These are phyloP conservation scores for Kwoniella botswanensis DNA, from an alignment of 768 basidiomycete genomes.

Conservation along the genomic window DNA sequence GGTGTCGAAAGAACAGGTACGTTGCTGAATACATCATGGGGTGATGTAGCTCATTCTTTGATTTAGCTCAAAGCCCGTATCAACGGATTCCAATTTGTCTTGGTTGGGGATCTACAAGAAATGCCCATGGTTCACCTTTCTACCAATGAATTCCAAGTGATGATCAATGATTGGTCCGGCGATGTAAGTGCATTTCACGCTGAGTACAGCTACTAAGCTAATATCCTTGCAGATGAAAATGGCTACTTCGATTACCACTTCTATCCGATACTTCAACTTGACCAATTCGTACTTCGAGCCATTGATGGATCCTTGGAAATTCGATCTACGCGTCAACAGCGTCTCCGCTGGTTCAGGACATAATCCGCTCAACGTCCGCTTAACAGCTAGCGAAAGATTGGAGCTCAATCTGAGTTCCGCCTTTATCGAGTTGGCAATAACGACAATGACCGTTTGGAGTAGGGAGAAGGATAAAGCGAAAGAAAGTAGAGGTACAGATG, in stretches of 20 bases:
- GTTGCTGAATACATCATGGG: conserved; percentile 25
- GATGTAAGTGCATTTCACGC: conserved; percentile 64
- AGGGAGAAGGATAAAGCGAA: conserved; percentile 74
- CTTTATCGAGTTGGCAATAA: conserved; percentile 82
- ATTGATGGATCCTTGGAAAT: conserved; percentile 93
- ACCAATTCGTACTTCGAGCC: conserved; percentile 99
- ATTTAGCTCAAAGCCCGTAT: conserved; percentile 78
- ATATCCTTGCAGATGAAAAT: conserved; percentile 71
- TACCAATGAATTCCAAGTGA: conserved; percentile 79
- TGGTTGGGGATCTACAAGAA: conserved; percentile 94
- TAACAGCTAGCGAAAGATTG: conserved; percentile 79
- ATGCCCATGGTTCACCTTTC: conserved; percentile 90
- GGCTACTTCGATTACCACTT: conserved; percentile 76
- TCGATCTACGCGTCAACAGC: conserved; percentile 69
- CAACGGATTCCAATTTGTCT: conserved; percentile 87
- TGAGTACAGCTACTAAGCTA: conserved; percentile 6
- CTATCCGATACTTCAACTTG: conserved; percentile 94
- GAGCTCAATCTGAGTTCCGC: conserved; percentile 90
- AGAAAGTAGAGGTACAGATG: conserved; percentile 82
- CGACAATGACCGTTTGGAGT: conserved; percentile 73
- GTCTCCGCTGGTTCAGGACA: conserved; percentile 44
- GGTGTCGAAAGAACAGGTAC: conserved; percentile 82
- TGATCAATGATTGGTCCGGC: conserved; percentile 91
- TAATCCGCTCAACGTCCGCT: conserved; percentile 63
- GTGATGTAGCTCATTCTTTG: conserved; percentile 12